A percentile compares a stretch with the other conserved stretches of the same genome.
phyloP scores from a whole-genome alignment of 2,329 filamentous ascomycete species.

The Ilyonectria robusta region DNA sequence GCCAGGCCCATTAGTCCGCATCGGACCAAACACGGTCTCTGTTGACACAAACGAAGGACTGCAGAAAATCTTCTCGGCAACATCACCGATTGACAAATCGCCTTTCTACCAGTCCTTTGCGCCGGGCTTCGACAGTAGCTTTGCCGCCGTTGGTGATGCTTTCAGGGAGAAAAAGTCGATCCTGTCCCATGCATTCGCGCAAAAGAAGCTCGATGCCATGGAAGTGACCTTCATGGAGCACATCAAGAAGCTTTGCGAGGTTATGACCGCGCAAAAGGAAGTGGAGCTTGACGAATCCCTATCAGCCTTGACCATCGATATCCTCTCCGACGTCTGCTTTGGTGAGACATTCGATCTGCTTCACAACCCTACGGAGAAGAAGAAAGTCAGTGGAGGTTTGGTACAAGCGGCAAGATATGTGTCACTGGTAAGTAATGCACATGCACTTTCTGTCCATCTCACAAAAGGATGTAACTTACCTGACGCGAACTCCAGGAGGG shows the following conservation, averaged over 20 bases:
- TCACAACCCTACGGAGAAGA: background rate
- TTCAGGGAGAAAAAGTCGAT: slow-evolving; percentile 6
- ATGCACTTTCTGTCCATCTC: no score
- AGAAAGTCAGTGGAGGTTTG: background rate
- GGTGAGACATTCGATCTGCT: background rate
- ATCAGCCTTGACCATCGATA: background rate
- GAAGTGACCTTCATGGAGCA: slow-evolving; percentile 4
- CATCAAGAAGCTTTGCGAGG: background rate
- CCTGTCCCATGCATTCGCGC: slow-evolving; percentile 3
- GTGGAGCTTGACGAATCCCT: background rate
- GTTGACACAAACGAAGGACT: slow-evolving; percentile 3
- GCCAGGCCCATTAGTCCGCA: slow-evolving; percentile 1
- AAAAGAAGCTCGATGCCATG: slow-evolving; percentile 4
- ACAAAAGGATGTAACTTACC: background rate
- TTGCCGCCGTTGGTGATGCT: background rate
- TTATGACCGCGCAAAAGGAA: background rate
- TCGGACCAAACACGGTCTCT: slow-evolving; percentile 7
- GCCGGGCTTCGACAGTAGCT: background rate
- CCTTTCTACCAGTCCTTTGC: background rate
- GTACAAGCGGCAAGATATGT: background rate
- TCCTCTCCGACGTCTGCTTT: background rate
- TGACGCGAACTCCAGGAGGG: background rate
- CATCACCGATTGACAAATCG: slow-evolving; percentile 7
- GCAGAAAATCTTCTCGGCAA: background rate
- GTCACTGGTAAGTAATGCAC: background rate